Evolutionary conservation across 805 yeast species (phyloP), one percentile per base, ranked within the genome.

Genomic region (Wickerhamiella siamensis): DNA sequence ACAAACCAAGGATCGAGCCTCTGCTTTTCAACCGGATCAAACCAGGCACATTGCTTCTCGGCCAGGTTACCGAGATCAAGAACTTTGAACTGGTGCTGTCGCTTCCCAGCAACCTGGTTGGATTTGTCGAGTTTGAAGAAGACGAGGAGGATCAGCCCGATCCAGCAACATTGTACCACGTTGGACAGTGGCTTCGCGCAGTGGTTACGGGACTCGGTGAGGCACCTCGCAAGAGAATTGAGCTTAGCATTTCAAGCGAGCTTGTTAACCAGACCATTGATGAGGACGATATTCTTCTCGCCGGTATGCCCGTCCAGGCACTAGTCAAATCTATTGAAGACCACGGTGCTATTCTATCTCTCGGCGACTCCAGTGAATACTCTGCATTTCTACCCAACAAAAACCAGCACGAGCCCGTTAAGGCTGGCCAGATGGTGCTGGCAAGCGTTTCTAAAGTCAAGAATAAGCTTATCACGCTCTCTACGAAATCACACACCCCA

Each of bases 141-240:
- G 58, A 50, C 15, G 51, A 48, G 14, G 61, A 61, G 14, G 71
- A 68, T 33, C 65, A 79, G 42, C 94, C 94, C 5, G 62, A 65
- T 15, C 65, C 81, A 42, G 57, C 62, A 1, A 55, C 65, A 2
- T 57, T 72, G 39, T 84, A 87, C 62, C 58, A 60, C 29, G 51
- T 74, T 31, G 97, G 97, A 8, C 88, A 82, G 58, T 88, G 91
- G 84, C 63, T 91, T 33, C 74, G 91, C 51, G 95, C 93, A 24
- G 61, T 69, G 35, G 87, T 87, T n/a, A 70, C 73, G 6, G 74
- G 73, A 33, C 67, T 75, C 17, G 57, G 68, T 17, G 63, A 45
- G 17, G 43, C 48, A 4, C 47, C 53, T 5, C 62, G 22, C 60
- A 66, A n/a, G 64, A 64, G 43, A 41, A 61, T 38, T 54, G 62